Conservation (phyloP, 1,139 yeast genomes). For the Casaregolazyma lundiana region DNA sequence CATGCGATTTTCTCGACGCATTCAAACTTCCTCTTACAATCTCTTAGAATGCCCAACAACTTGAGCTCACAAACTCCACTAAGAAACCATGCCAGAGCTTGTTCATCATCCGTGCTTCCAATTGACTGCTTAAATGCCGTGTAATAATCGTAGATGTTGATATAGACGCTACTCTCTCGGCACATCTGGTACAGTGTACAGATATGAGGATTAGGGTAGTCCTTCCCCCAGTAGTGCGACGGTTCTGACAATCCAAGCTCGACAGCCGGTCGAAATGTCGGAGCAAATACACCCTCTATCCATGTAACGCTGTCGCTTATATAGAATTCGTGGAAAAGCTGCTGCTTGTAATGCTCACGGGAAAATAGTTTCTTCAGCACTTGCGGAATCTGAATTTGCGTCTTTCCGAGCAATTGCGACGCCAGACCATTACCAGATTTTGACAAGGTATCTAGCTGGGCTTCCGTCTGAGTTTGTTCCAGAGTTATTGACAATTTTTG, state of each 20-base stretch:
- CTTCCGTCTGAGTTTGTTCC: neutral
- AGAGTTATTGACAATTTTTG: neutral
- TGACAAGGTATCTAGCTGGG: neutral
- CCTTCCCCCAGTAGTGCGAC: constrained; percentile 28
- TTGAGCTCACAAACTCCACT: constrained; percentile 56
- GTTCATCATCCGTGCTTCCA: constrained; percentile 32
- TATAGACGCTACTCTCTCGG: constrained; percentile 71
- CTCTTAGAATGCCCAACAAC: constrained; percentile 49
- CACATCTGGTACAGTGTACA: constrained; percentile 61
- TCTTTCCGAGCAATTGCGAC: neutral
- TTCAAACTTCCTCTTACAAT: constrained; percentile 47
- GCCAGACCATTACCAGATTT: neutral
- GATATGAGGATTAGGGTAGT: constrained; percentile 44
- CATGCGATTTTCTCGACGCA: constrained; percentile 54
- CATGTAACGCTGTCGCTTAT: constrained; percentile 24
- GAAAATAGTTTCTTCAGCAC: neutral
- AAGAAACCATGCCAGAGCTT: constrained; percentile 50
- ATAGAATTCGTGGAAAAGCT: constrained; percentile 26
- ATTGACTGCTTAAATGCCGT: constrained; percentile 61
- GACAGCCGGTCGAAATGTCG: constrained; percentile 37
- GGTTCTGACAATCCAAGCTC: constrained; percentile 38
- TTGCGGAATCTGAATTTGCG: neutral
- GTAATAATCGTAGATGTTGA: constrained; percentile 76
- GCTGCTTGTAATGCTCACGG: constrained; percentile 1
- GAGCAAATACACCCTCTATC: constrained; percentile 36